phyloP scores from a whole-genome alignment of 331 rosid genomes.

The Pyrus hybrid region DNA sequence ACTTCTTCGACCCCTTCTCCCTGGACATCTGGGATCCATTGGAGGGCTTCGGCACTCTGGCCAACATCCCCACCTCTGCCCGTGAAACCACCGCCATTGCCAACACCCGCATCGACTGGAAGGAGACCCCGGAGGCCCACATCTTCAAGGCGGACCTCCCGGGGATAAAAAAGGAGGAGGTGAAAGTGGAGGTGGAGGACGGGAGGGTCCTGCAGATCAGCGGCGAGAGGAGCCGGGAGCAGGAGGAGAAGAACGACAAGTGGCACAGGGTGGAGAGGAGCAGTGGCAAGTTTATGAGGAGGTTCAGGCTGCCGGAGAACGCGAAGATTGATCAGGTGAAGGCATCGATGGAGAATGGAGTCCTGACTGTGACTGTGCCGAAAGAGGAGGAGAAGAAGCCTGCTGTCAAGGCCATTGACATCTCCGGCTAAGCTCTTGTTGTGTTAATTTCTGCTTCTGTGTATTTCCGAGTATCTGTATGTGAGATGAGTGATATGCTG shows the following conservation, averaged over 20 bases:
- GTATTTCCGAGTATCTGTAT: too few relatives aligned
- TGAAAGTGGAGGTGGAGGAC: constrained; percentile 19
- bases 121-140: constrained; percentile 21
- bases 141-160: constrained; percentile 18
- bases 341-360: constrained; percentile 24
- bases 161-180: constrained; percentile 16
- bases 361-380: constrained; percentile 17
- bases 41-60: neutral
- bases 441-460: too few relatives aligned
- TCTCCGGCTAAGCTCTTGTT: neutral
- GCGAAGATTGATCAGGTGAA: constrained; percentile 2
- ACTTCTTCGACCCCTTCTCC: constrained; percentile 12
- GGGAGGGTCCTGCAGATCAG: constrained; percentile 15
- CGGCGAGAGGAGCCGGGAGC: constrained; percentile 3
- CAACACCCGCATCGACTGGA: constrained; percentile 15
- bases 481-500: too few relatives aligned
- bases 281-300: constrained; percentile 22
- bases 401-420: constrained; percentile 7
- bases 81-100: constrained; percentile 11
- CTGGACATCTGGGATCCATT: constrained; percentile 17
- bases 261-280: constrained; percentile 25
- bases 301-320: constrained; percentile 18
- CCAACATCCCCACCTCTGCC: neutral
- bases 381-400: constrained; percentile 12
- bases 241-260: constrained; percentile 12